phyloP scores from a whole-genome alignment of 2,329 filamentous ascomycete species.

The Meredithiella fracta region DNA sequence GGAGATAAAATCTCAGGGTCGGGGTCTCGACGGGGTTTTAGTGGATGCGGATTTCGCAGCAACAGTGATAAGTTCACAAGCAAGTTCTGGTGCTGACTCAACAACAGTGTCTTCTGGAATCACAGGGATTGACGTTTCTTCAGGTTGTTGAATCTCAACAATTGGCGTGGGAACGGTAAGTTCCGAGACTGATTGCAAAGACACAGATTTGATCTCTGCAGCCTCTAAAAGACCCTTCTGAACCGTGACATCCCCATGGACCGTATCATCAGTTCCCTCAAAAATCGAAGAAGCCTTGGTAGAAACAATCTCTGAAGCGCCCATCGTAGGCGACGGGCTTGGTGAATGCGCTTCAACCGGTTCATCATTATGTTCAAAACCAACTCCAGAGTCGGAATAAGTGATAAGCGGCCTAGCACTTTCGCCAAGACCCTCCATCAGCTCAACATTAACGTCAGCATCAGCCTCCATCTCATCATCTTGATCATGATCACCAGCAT shows the following conservation, averaged over 20 bases:
- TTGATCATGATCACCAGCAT: slow-evolving; percentile 18
- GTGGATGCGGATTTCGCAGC: not conserved
- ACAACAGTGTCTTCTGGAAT: not conserved
- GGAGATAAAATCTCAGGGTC: not conserved
- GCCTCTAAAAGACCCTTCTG: slow-evolving; percentile 15
- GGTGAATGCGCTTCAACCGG: slow-evolving; percentile 35
- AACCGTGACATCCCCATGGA: slow-evolving; percentile 26
- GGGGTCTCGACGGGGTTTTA: not conserved
- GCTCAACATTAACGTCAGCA: slow-evolving; percentile 17
- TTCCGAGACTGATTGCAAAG: too few species aligned
- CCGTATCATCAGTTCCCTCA: slow-evolving; percentile 44
- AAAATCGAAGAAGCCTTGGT: slow-evolving; percentile 49
- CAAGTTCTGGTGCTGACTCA: not conserved
- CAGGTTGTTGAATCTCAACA: too few species aligned
- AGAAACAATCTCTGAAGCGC: slow-evolving; percentile 39
- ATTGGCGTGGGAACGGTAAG: not conserved
- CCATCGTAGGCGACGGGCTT: slow-evolving; percentile 37
- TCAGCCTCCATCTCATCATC: slow-evolving; percentile 17
- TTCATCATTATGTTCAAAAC: slow-evolving; percentile 24
- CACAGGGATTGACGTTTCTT: not conserved
- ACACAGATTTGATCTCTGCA: slow-evolving; percentile 1
- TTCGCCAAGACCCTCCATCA: slow-evolving; percentile 24
- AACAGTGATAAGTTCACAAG: not conserved
- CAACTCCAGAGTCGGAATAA: slow-evolving; percentile 39
- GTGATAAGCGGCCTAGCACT: slow-evolving; percentile 3